Conservation (phyloP, 2,329 filamentous ascomycete genomes). For the Aplosporella prunicola region DNA sequence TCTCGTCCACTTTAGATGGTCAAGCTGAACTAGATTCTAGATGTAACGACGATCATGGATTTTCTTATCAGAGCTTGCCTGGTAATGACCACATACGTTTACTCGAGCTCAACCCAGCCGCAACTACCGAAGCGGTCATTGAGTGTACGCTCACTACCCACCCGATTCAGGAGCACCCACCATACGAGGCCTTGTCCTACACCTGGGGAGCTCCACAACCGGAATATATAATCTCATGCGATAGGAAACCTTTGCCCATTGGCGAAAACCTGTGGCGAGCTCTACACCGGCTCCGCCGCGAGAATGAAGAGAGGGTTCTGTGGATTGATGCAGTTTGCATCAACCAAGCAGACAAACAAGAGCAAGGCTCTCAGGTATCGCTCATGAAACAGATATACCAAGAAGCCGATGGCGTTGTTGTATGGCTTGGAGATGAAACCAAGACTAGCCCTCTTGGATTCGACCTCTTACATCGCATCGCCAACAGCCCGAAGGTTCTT, state of each 20-base stretch:
- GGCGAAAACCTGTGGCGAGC: slow-evolving; percentile 11
- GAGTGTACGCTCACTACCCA: too few species aligned
- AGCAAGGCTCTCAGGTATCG: slow-evolving; percentile 17
- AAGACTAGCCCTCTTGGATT: background rate
- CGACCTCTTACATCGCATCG: background rate
- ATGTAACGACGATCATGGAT: too few species aligned
- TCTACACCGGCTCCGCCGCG: slow-evolving; percentile 10
- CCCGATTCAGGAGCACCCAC: background rate
- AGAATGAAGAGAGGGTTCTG: slow-evolving; percentile 6
- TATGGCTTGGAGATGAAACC: slow-evolving; percentile 20
- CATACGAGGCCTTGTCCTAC: slow-evolving; percentile 4
- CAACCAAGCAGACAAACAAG: slow-evolving; percentile 17
- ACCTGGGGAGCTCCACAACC: slow-evolving; percentile 1
- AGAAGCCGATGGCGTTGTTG: slow-evolving; percentile 15
- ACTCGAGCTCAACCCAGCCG: too few species aligned
- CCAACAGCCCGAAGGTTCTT: background rate
- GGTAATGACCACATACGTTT: too few species aligned
- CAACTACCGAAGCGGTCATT: too few species aligned
- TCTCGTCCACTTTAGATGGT: too few species aligned
- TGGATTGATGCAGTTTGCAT: slow-evolving; percentile 25
- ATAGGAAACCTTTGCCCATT: slow-evolving; percentile 1
- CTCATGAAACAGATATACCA: slow-evolving; percentile 22
- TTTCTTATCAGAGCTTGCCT: too few species aligned
- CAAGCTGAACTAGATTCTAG: too few species aligned
- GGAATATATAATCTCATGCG: background rate